Evolutionary conservation across 495 filamentous ascomycete genomes (phyloP).

Genomic region (Tuber umbilicatum): DNA sequence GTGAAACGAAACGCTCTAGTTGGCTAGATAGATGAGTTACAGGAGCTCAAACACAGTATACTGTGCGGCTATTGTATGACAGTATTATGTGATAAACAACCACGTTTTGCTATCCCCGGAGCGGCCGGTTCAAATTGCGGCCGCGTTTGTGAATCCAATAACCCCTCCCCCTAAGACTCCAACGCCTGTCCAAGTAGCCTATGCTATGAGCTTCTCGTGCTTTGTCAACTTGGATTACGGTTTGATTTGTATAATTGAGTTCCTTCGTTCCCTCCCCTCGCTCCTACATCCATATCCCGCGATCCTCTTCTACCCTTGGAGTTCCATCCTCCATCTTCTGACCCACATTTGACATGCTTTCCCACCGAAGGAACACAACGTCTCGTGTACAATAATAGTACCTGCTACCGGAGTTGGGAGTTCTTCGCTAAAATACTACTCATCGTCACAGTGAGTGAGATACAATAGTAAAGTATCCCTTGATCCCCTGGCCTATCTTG

Average conservation of each 20-base stretch:
- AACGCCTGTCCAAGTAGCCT: neutral
- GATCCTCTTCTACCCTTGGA: neutral
- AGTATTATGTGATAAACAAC: neutral
- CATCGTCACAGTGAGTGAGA: neutral
- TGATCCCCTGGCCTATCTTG: neutral
- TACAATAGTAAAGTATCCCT: conserved; percentile 5
- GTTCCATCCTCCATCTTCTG: neutral
- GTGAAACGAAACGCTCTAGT: neutral
- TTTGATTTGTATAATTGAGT: neutral
- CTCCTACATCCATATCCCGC: neutral
- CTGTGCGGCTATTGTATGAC: neutral
- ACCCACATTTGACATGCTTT: neutral
- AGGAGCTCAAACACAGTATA: neutral
- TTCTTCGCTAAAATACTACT: neutral
- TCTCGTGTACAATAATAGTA: neutral
- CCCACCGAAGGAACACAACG: neutral
- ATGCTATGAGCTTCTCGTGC: neutral
- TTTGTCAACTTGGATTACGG: neutral
- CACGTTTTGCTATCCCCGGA: neutral
- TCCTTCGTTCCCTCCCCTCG: neutral
- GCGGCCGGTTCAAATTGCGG: neutral
- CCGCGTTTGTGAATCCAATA: neutral
- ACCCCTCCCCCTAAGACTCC: neutral
- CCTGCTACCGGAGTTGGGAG: neutral
- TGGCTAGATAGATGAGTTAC: neutral